Base-by-base conservation (phyloP, 2,329 filamentous ascomycete species). In the Paecilomyces niveus region DNA sequence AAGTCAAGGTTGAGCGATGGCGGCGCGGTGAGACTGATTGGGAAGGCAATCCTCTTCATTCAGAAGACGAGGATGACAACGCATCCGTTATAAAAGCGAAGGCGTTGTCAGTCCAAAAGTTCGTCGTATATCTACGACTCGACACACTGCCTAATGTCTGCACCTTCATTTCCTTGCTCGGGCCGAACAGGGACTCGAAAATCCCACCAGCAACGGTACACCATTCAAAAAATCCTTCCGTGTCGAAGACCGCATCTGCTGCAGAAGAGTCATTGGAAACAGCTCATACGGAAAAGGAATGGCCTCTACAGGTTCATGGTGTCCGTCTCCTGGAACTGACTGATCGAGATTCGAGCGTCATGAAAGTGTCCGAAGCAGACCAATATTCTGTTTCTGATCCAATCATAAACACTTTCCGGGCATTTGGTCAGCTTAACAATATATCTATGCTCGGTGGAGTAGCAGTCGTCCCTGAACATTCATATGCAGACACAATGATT, bases 311-410 rank as follows among this genome's bases (percentile, higher is more conserved):
- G 67, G 88, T 92, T 0, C 90, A 96, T 66, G 93, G 92, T 32
- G 77, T 96, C n/a, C 88, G 92, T 13, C 82, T 97, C 15, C 76
- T 95, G 54, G 90, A 95, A 69, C 83, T 97, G 11, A 95, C 90
- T 0, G 92, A 97, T 66, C 91, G 93, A 81, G 89, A 90, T 50
- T 97, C 93, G 0, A 92, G 92, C 18, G 93, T 97, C 66, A 97
- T 97, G 93, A 88, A 90, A 66, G 90, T 96, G 10, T 88, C 91
- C 0, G 91, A 95, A 68, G 81, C 88, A 2, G 88, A 92, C 45
- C 90, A 94, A 54, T 83, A 86, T 61, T 83, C 84, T 26, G 80
- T 83, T 6, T 82, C 84, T 66, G 93, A 97, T 67, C 91, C 93
- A 0, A 87, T 97, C 3, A 85, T 97, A 57, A 96, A 96, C 70